Conservation (phyloP, 116 monocot species). For the Phalaenopsis hybrid region DNA sequence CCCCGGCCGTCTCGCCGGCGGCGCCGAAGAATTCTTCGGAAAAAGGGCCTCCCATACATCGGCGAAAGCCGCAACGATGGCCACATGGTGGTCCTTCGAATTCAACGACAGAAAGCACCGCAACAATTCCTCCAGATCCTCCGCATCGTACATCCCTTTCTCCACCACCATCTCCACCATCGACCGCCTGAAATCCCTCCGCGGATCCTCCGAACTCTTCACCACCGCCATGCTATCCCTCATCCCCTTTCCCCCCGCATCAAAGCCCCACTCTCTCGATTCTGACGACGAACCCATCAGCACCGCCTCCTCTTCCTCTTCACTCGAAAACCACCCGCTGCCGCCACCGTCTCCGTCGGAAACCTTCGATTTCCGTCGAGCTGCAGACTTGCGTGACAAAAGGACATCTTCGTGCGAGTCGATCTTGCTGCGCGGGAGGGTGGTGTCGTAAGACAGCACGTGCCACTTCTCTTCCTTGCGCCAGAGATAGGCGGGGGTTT, state of each 20-base stretch:
- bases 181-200: conserved; percentile 56
- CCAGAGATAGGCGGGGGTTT: conserved; percentile 21
- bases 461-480: conserved; percentile 22
- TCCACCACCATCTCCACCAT: conserved; percentile 77
- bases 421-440: conserved; percentile 42
- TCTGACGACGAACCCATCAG: background rate
- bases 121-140: conserved; percentile 50
- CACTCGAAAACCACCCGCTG: conserved; percentile 36
- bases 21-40: background rate
- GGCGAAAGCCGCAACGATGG: conserved; percentile 50
- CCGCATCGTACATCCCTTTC: conserved; percentile 53
- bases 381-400: background rate
- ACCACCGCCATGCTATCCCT: conserved; percentile 42
- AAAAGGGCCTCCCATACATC: conserved; percentile 51
- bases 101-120: conserved; percentile 63
- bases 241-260: background rate
- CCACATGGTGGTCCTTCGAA: conserved; percentile 37
- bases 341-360: conserved; percentile 17
- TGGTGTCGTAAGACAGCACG: background rate
- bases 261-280: background rate
- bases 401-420: conserved; percentile 29
- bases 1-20: too few species aligned
- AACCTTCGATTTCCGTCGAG: background rate
- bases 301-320: conserved; percentile 16
- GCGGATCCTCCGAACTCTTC: conserved; percentile 57